Conservation (phyloP, 805 yeast genomes). For the Ascoidea rubescens region DNA sequence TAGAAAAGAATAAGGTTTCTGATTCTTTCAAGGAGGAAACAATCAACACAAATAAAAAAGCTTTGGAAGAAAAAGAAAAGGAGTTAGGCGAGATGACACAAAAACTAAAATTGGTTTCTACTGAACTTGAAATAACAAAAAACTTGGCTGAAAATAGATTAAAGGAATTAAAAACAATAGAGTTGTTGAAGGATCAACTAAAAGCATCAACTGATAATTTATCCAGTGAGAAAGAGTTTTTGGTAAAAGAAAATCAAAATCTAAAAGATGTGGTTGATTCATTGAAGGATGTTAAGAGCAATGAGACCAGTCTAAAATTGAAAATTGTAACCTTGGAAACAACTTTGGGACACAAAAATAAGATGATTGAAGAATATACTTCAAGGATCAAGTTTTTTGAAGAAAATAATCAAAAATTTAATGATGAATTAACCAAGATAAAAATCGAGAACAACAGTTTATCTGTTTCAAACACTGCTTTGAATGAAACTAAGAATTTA, state of each 20-base stretch:
- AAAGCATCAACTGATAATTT: slow-evolving; percentile 17
- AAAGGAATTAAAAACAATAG: slow-evolving; percentile 9
- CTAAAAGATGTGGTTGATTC: slow-evolving; percentile 24
- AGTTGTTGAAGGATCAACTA: slow-evolving; percentile 20
- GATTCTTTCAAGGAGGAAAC: too few relatives aligned
- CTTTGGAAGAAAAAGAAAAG: slow-evolving; percentile 16
- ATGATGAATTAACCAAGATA: slow-evolving; percentile 24
- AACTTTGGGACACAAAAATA: slow-evolving; percentile 30
- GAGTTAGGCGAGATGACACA: slow-evolving; percentile 17
- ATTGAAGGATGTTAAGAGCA: slow-evolving; percentile 17
- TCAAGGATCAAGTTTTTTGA: slow-evolving; percentile 22
- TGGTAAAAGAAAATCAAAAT: slow-evolving; percentile 24
- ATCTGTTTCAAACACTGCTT: slow-evolving; percentile 24
- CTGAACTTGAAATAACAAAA: neutral
- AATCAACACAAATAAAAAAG: slow-evolving; percentile 12
- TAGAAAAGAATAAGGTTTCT: slow-evolving; percentile 13
- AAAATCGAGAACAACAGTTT: slow-evolving; percentile 28
- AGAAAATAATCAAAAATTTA: slow-evolving; percentile 25
- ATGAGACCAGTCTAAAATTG: slow-evolving; percentile 31
- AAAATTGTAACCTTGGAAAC: slow-evolving; percentile 34
- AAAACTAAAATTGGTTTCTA: slow-evolving; percentile 1
- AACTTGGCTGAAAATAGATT: slow-evolving; percentile 17
- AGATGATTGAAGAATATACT: slow-evolving; percentile 23
- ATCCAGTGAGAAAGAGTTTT: slow-evolving; percentile 22
- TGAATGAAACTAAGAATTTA: slow-evolving; percentile 26